Evolutionary conservation across 2,329 filamentous ascomycete genomes (phyloP).

Genomic region (Hirsutella minnesotensis): DNA sequence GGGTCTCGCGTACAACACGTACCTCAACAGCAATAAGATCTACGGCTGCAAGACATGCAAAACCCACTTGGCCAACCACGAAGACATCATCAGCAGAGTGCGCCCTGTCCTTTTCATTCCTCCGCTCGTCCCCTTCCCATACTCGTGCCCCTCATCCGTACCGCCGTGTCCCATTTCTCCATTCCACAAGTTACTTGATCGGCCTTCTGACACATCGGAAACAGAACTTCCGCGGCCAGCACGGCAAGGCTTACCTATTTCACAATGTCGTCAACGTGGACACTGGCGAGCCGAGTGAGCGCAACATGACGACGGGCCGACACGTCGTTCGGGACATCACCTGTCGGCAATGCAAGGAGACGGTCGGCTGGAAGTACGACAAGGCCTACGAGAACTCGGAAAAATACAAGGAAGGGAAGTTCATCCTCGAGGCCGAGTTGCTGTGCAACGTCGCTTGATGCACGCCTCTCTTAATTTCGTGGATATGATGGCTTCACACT

Average conservation of each 20-base stretch:
- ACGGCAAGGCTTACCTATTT: constrained; percentile 97
- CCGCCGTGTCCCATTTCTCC: not conserved
- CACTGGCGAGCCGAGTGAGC: constrained; percentile 73
- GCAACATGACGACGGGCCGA: constrained; percentile 94
- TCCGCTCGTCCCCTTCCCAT: not conserved
- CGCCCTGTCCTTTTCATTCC: constrained; percentile 16
- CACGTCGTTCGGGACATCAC: constrained; percentile 90
- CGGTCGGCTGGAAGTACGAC: constrained; percentile 98
- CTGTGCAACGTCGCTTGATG: constrained; percentile 59
- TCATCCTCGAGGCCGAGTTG: constrained; percentile 85
- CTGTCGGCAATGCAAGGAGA: constrained; percentile 83
- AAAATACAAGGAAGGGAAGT: constrained; percentile 99
- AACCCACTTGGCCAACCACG: constrained; percentile 86
- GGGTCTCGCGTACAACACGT: constrained; percentile 86
- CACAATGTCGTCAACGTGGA: constrained; percentile 86
- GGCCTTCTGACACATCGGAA: not conserved
- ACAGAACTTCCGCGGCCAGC: constrained; percentile 95
- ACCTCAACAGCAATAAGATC: constrained; percentile 75
- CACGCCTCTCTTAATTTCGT: too few species aligned
- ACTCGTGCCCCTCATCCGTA: not conserved
- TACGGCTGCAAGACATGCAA: constrained; percentile 94
- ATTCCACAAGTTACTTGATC: not conserved
- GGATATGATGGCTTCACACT: too few species aligned
- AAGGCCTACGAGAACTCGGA: constrained; percentile 85
- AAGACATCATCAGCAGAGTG: constrained; percentile 91